A percentile compares a stretch with the other conserved stretches of the same genome.
phyloP scores from a whole-genome alignment of 306 rosid genomes.

The Ammopiptanthus mongolicus region DNA sequence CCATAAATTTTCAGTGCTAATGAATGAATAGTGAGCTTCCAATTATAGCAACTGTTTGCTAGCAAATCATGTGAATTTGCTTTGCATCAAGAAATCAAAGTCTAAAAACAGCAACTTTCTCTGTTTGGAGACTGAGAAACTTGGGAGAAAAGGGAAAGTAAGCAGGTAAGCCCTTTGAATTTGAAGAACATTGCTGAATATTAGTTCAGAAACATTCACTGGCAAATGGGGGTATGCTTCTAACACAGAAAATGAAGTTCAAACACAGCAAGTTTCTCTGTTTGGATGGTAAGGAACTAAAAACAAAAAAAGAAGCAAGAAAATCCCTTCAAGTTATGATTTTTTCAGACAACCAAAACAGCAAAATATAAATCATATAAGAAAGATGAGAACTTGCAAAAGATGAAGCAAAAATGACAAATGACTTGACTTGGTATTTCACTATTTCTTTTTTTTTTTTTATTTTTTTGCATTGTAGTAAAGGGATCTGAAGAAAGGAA shows the following conservation, averaged over 20 bases:
- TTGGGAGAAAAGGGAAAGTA: not conserved
- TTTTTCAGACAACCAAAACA: not conserved
- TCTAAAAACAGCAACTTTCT: not conserved
- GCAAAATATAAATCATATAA: not conserved
- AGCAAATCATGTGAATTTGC: not conserved
- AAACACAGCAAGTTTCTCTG: not conserved
- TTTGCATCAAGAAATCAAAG: not conserved
- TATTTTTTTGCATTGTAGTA: not conserved
- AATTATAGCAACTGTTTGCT: not conserved
- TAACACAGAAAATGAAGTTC: not conserved
- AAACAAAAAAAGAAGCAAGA: not conserved
- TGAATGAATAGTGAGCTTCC: not conserved
- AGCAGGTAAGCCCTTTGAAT: not conserved
- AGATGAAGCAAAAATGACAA: not conserved
- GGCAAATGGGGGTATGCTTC: not conserved
- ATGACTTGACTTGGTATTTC: no score
- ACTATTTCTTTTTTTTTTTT: no score
- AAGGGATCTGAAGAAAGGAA: conserved; percentile 12
- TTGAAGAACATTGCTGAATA: not conserved
- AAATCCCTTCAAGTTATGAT: not conserved
- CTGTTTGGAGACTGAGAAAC: not conserved
- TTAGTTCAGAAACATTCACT: not conserved
- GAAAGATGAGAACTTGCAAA: not conserved
- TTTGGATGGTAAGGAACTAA: not conserved
- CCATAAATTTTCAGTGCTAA: not conserved